Evolutionary conservation across 2,329 filamentous ascomycete genomes (phyloP).

Genomic region (Clonostachys sp.): DNA sequence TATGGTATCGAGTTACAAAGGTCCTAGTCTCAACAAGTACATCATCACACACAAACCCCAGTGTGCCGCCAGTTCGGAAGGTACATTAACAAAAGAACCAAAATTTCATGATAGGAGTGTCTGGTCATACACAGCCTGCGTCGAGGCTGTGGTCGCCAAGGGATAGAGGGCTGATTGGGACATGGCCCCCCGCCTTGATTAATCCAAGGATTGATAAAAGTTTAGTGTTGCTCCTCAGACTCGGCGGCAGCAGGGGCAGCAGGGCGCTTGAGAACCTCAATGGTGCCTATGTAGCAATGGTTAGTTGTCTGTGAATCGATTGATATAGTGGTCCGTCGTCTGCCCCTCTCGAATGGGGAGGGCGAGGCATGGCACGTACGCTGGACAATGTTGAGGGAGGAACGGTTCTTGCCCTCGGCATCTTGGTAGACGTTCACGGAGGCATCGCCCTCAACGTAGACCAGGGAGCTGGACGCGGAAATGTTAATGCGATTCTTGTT

Average conservation of each 20-base stretch:
- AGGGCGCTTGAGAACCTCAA: slow-evolving; percentile 41
- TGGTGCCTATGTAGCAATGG: slow-evolving; percentile 25
- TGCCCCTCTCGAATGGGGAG: background rate
- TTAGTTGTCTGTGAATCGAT: background rate
- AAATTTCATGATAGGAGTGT: too few species aligned
- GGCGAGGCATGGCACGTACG: slow-evolving; percentile 51
- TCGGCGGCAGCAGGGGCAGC: slow-evolving; percentile 8
- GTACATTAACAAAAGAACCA: too few species aligned
- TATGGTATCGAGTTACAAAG: too few species aligned
- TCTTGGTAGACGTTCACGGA: slow-evolving; percentile 63
- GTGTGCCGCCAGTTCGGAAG: too few species aligned
- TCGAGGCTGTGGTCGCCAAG: too few species aligned
- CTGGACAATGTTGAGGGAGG: slow-evolving; percentile 67
- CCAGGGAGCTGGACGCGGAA: slow-evolving; percentile 57
- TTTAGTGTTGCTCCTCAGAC: background rate
- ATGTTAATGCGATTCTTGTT: background rate
- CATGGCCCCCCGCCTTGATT: too few species aligned
- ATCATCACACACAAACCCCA: too few species aligned
- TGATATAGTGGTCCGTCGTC: background rate
- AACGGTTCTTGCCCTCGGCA: slow-evolving; percentile 63
- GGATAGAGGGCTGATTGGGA: too few species aligned
- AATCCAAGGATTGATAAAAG: too few species aligned
- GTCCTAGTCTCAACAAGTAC: too few species aligned
- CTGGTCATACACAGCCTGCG: too few species aligned
- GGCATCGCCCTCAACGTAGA: slow-evolving; percentile 83